Percentiles rank a stretch among this genome's conserved stretches.
These are phyloP conservation scores for Ogataea saltuana DNA, from an alignment of 805 yeast genomes.

Conservation along the genomic window DNA sequence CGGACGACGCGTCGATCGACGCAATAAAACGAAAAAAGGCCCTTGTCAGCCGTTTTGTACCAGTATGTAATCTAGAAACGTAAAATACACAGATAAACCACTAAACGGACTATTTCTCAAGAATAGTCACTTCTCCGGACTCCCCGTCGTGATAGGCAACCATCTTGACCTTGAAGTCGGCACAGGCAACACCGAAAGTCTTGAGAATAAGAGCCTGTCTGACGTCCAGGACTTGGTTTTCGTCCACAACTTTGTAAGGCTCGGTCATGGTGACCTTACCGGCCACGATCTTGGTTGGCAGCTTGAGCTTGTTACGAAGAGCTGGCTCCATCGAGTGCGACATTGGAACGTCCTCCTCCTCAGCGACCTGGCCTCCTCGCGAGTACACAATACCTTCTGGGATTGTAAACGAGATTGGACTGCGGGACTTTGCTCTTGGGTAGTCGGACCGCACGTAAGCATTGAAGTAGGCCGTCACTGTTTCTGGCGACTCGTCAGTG, in stretches of 20 bases:
- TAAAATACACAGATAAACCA: constrained; percentile 1
- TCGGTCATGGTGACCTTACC: constrained; percentile 82
- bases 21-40: constrained; percentile 1
- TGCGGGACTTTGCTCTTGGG: constrained; percentile 82
- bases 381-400: constrained; percentile 93
- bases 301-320: constrained; percentile 80
- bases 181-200: constrained; percentile 93
- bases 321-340: constrained; percentile 95
- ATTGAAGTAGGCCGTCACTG: constrained; percentile 86
- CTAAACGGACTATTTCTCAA: constrained; percentile 4
- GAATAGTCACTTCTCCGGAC: constrained; percentile 29
- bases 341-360: constrained; percentile 94
- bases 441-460: constrained; percentile 79
- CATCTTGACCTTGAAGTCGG: constrained; percentile 82
- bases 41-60: background rate
- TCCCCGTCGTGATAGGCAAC: constrained; percentile 79
- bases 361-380: constrained; percentile 89
- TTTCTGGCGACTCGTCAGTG: constrained; percentile 84
- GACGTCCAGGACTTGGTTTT: constrained; percentile 82
- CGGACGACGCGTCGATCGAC: constrained; percentile 17
- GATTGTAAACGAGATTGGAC: constrained; percentile 80
- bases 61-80: background rate
- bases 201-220: constrained; percentile 89
- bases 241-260: constrained; percentile 76
- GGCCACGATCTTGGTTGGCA: constrained; percentile 86